These are phyloP conservation scores for Cercospora zeina DNA, from an alignment of 2,329 filamentous ascomycete genomes.

Conservation along the genomic window DNA sequence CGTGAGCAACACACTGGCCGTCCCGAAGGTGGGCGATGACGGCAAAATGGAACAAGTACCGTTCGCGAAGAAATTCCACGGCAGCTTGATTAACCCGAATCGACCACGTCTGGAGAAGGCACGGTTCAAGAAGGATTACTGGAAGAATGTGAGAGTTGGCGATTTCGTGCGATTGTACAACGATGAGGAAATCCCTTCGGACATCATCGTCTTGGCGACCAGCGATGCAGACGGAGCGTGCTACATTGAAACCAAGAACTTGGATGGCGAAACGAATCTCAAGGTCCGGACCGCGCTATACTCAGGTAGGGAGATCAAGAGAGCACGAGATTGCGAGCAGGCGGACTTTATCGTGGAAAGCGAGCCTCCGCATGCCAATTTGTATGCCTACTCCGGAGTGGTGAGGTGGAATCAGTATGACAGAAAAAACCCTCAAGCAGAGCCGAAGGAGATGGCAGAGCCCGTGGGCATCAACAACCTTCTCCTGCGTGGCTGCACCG, in stretches of 20 bases:
- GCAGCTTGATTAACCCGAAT: constrained; percentile 72
- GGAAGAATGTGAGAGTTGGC: constrained; percentile 93
- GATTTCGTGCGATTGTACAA: constrained; percentile 97
- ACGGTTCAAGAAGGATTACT: constrained; percentile 86
- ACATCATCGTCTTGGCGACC: constrained; percentile 87
- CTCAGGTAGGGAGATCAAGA: constrained; percentile 76
- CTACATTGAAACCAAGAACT: constrained; percentile 96
- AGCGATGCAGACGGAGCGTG: constrained; percentile 92
- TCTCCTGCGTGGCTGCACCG: constrained; percentile 85
- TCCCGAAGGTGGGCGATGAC: constrained; percentile 32
- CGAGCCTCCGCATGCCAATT: constrained; percentile 85
- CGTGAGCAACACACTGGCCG: constrained; percentile 33
- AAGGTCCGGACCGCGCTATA: constrained; percentile 92
- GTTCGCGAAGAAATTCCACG: constrained; percentile 56
- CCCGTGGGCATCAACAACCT: constrained; percentile 94
- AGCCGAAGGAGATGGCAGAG: constrained; percentile 78
- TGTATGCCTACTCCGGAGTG: constrained; percentile 92
- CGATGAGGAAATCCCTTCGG: constrained; percentile 90
- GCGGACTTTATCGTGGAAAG: constrained; percentile 87
- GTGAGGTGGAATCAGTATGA: constrained; percentile 81
- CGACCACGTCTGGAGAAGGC: constrained; percentile 67
- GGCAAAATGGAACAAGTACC: constrained; percentile 29
- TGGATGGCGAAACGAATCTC: constrained; percentile 96
- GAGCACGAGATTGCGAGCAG: constrained; percentile 88
- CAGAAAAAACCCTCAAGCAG: constrained; percentile 60